A percentile compares a stretch with the other conserved stretches of the same genome.
Conservation (phyloP, 345 rosid genomes). For the Hypericum androsaemum region DNA sequence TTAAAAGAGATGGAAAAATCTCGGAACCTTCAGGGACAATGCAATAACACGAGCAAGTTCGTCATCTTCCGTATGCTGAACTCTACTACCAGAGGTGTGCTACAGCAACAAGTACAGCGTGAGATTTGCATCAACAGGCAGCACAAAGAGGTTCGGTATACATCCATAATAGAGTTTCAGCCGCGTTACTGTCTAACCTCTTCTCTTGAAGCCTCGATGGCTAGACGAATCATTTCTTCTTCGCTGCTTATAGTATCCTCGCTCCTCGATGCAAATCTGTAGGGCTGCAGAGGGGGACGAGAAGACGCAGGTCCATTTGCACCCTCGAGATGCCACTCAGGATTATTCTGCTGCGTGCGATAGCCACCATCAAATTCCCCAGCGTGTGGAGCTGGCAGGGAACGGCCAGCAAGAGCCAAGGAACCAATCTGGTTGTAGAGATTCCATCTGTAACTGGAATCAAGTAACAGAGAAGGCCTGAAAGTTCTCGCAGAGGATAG, state of each 20-base stretch:
- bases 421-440: constrained; percentile 42
- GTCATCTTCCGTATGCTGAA: constrained; percentile 47
- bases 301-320: constrained; percentile 21
- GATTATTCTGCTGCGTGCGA: constrained; percentile 26
- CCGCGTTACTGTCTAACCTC: constrained; percentile 29
- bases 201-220: constrained; percentile 67
- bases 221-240: constrained; percentile 65
- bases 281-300: constrained; percentile 18
- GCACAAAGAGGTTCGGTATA: neutral
- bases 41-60: constrained; percentile 68
- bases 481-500: constrained; percentile 60
- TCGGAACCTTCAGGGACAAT: constrained; percentile 59
- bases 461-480: constrained; percentile 62
- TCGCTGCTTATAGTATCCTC: constrained; percentile 32
- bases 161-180: too few relatives aligned
- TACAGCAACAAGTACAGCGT: too few relatives aligned
- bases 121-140: constrained; percentile 34
- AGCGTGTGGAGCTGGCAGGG: constrained; percentile 19
- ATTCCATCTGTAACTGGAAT: constrained; percentile 61
- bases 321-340: constrained; percentile 28
- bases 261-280: constrained; percentile 26
- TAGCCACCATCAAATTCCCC: constrained; percentile 26
- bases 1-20: constrained; percentile 12
- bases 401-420: constrained; percentile 25
- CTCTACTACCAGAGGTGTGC: constrained; percentile 19